Conservation (phyloP, 148 eudicot genomes). For the Rhododendron kiyosumense region DNA sequence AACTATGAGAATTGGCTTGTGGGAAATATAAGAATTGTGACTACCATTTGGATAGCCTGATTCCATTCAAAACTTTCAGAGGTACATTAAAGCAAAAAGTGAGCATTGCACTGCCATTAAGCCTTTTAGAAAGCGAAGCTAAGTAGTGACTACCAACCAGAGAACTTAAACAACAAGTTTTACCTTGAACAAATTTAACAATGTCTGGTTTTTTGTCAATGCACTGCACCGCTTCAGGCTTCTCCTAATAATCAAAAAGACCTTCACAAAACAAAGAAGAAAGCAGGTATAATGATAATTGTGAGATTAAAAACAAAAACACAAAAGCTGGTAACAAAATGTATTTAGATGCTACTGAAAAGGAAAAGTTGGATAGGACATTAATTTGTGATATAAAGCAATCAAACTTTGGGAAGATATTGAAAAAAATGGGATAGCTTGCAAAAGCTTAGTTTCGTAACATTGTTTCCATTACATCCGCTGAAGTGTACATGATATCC, state of each 20-base stretch:
- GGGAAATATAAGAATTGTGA: not conserved
- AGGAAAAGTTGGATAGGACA: not conserved
- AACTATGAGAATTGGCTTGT: not conserved
- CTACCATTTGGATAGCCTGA: not conserved
- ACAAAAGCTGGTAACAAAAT: not conserved
- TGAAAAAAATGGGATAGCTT: not conserved
- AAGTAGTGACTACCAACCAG: not conserved
- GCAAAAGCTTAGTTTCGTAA: not conserved
- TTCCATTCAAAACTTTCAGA: not conserved
- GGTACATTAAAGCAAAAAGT: not conserved
- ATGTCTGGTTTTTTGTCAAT: slow-evolving; percentile 87
- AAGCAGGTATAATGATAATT: not conserved
- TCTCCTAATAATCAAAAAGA: slow-evolving; percentile 84
- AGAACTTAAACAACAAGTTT: slow-evolving; percentile 1
- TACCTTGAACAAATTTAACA: slow-evolving; percentile 79
- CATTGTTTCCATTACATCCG: not conserved
- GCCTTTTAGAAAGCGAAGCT: not conserved
- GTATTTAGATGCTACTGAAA: not conserved
- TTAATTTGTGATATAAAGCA: not conserved
- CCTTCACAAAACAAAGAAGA: slow-evolving; percentile 39
- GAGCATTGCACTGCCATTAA: not conserved
- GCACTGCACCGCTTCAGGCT: slow-evolving; percentile 97
- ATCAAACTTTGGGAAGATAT: not conserved
- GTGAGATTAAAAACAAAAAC: not conserved
- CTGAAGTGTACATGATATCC: not conserved